phyloP scores from a whole-genome alignment of 1,284 basidiomycete genomes.

The Microbotryum violaceum region DNA sequence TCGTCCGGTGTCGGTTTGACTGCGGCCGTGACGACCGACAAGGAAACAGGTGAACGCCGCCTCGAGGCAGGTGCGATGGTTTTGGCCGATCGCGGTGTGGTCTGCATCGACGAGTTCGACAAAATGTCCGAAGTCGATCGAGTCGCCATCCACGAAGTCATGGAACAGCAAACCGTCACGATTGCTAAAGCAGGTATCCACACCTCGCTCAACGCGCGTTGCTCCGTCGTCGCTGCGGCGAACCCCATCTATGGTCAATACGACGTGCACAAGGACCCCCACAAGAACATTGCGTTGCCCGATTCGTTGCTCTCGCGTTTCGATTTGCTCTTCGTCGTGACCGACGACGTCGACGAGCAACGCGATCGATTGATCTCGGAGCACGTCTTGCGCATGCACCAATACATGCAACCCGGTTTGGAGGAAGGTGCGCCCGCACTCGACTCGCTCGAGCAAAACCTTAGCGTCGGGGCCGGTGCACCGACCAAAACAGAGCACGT shows the following conservation, averaged over 20 bases:
- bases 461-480: constrained; percentile 60
- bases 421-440: constrained; percentile 84
- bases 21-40: constrained; percentile 97
- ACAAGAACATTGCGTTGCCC: constrained; percentile 96
- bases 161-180: constrained; percentile 95
- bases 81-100: constrained; percentile 95
- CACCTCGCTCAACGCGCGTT: constrained; percentile 93
- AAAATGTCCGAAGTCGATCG: constrained; percentile 99
- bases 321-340: constrained; percentile 95
- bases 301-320: constrained; percentile 98
- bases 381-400: constrained; percentile 95
- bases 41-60: constrained; percentile 86
- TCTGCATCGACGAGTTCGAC: constrained; percentile 99
- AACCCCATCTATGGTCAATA: constrained; percentile 99
- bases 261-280: constrained; percentile 98
- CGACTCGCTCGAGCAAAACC: constrained; percentile 79
- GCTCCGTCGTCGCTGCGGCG: constrained; percentile 94
- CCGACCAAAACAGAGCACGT: constrained; percentile 44
- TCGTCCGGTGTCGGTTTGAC: constrained; percentile 98
- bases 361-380: constrained; percentile 92
- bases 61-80: constrained; percentile 99
- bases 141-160: constrained; percentile 99
- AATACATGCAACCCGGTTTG: constrained; percentile 89
- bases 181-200: constrained; percentile 99
- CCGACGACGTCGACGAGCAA: constrained; percentile 93